phyloP scores from a whole-genome alignment of 23 red algal genomes.

The Gracilaria caudata region DNA sequence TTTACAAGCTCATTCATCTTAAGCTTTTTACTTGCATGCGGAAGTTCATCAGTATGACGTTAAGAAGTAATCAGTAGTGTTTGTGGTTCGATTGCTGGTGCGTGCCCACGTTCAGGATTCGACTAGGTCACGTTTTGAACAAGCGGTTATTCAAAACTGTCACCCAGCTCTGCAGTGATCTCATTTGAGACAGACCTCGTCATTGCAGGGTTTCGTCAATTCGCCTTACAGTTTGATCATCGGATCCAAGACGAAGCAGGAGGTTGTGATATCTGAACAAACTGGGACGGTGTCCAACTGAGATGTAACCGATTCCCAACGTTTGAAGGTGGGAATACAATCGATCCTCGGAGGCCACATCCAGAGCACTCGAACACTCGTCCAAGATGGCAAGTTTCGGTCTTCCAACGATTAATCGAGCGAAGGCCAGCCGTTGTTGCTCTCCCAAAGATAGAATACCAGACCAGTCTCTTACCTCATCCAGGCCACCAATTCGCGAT shows the following conservation, averaged over 20 bases:
- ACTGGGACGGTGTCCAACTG: slow-evolving; percentile 83
- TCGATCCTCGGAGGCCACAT: slow-evolving; percentile 83
- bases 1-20: neutral
- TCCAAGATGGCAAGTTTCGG: slow-evolving; percentile 84
- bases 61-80: neutral
- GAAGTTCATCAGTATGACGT: neutral
- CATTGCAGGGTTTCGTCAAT: slow-evolving; percentile 12
- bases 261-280: slow-evolving; percentile 86
- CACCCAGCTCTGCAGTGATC: neutral
- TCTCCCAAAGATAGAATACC: slow-evolving; percentile 89
- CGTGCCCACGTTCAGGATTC: neutral
- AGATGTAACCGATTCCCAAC: slow-evolving; percentile 57
- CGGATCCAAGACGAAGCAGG: slow-evolving; percentile 53
- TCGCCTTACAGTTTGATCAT: slow-evolving; percentile 20
- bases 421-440: slow-evolving; percentile 93
- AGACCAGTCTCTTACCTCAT: slow-evolving; percentile 81
- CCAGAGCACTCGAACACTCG: slow-evolving; percentile 89
- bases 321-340: slow-evolving; percentile 77
- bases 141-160: neutral
- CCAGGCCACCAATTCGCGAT: slow-evolving; percentile 70
- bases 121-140: neutral
- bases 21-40: neutral
- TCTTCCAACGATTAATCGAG: slow-evolving; percentile 69
- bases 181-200: neutral
- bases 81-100: neutral